Conservation (phyloP, 2,329 filamentous ascomycete genomes). For the Byssochlamys sp. region DNA sequence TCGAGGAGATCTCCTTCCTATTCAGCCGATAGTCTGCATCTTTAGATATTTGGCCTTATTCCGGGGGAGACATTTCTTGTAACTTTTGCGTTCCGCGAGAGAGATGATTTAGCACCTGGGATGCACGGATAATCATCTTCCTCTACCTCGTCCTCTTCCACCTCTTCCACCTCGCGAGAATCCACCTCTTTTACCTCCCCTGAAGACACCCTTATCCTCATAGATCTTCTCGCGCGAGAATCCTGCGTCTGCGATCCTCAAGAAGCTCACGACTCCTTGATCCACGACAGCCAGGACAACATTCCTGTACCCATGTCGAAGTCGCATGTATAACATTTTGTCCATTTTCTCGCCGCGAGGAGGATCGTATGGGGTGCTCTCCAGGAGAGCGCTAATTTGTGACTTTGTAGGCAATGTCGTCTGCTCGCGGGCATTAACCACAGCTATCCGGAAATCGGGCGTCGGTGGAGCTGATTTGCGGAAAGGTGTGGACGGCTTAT, state of each 20-base stretch:
- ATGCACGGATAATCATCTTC: background rate
- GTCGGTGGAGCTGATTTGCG: conserved; percentile 67
- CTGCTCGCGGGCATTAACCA: conserved; percentile 62
- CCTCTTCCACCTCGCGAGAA: conserved; percentile 16
- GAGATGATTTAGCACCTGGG: background rate
- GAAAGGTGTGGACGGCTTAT: conserved; percentile 63
- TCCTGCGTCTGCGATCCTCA: conserved; percentile 67
- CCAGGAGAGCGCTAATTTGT: conserved; percentile 62
- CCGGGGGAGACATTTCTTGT: conserved; percentile 17
- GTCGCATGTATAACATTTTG: conserved; percentile 57
- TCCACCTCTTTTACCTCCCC: conserved; percentile 22
- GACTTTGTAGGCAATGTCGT: conserved; percentile 62
- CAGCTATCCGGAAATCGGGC: conserved; percentile 76
- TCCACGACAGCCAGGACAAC: conserved; percentile 83
- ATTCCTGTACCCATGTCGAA: conserved; percentile 77
- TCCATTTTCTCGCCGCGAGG: conserved; percentile 42
- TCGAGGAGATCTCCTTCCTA: conserved; percentile 11
- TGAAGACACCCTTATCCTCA: conserved; percentile 31
- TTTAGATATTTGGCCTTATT: conserved; percentile 18
- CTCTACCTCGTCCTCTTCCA: conserved; percentile 27
- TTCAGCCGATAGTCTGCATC: conserved; percentile 15
- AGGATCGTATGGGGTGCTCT: conserved; percentile 61
- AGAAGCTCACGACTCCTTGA: conserved; percentile 77
- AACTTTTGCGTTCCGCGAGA: conserved; percentile 1
- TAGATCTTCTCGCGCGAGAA: conserved; percentile 69